Base-by-base conservation (phyloP, 202 grass and related monocot species). In the Digitaria exilis region DNA sequence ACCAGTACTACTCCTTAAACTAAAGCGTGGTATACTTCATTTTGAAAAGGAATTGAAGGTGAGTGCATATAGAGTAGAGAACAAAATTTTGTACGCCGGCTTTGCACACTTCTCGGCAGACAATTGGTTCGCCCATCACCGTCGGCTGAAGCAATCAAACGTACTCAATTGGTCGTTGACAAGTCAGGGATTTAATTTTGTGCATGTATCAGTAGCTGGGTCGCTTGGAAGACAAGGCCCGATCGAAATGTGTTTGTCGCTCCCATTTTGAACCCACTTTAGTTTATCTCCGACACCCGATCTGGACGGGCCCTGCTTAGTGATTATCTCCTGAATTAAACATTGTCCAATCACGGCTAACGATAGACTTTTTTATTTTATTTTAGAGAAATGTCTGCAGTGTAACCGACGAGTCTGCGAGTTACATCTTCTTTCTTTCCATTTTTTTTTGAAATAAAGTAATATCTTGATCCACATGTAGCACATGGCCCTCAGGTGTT, bases 101-200 rank as follows among this genome's bases (percentile, higher is more conserved):
- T 57, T 57, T 84, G 28, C 82, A 35, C 67, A 35, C 67, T 16
- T 67, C 30, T 84, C 28, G 13, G 25, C 35, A 28, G 17, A 46
- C 15, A 52, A 39, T 26, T 59, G 61, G 73, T 69, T 45, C 2
- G 41, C 13, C 22, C 21, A 26, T 44, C 66, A 4, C 41, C n/a
- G 17, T 69, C 66, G 26, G 9, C 6, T 43, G 39, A 69, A 24
- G 17, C 9, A 65, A 65, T 21, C 31, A 65, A 65, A 37, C 3
- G 3, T 31, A 65, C 62, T 18, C 14, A 14, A n/a, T 39, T 39
- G 37, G 37, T 39, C 37, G 37, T 9, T 39, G 37, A 39, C 37
- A 39, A 39, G 37, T 0, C 37, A 39, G 37, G 37, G 9, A 7
- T 39, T 39, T 34, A 34, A 34, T 34, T 39, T n/a, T n/a, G 37